Conservation (phyloP, 208 protist species). For the Sergeia podlipaevii region DNA sequence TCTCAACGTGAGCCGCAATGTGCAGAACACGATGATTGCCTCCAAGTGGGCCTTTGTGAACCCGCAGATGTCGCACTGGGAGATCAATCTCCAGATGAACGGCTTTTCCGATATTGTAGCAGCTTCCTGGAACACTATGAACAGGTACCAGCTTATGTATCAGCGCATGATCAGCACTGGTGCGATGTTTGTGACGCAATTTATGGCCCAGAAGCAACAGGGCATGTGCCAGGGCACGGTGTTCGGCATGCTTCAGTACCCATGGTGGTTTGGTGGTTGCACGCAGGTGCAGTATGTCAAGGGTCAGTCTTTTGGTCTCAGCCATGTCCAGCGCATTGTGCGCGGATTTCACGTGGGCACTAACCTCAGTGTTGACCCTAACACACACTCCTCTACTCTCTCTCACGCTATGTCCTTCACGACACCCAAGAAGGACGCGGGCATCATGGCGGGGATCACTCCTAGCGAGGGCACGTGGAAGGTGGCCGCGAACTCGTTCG, state of each 20-base stretch:
- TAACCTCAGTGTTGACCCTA: slow-evolving; percentile 55
- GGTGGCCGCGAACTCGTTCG: slow-evolving; percentile 44
- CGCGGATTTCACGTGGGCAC: slow-evolving; percentile 79
- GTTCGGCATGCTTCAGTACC: slow-evolving; percentile 87
- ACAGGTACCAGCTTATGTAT: slow-evolving; percentile 86
- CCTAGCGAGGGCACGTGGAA: slow-evolving; percentile 84
- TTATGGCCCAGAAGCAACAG: slow-evolving; percentile 84
- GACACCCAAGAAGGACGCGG: slow-evolving; percentile 57
- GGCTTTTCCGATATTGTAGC: slow-evolving; percentile 80
- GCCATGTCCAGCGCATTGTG: slow-evolving; percentile 77
- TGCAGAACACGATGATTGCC: slow-evolving; percentile 80
- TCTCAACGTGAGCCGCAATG: slow-evolving; percentile 65
- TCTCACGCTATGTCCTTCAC: slow-evolving; percentile 57
- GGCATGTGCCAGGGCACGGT: slow-evolving; percentile 77
- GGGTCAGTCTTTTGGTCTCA: slow-evolving; percentile 68
- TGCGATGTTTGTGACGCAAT: slow-evolving; percentile 76
- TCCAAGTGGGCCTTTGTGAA: slow-evolving; percentile 80
- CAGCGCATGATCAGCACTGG: slow-evolving; percentile 73
- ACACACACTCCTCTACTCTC: slow-evolving; percentile 55
- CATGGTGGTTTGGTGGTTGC: slow-evolving; percentile 77
- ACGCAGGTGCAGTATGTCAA: slow-evolving; percentile 86
- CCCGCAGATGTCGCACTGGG: slow-evolving; percentile 84
- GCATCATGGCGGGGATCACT: slow-evolving; percentile 54
- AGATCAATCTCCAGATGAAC: slow-evolving; percentile 87
- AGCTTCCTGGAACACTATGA: slow-evolving; percentile 82